These are phyloP conservation scores for Astrocystis sublimbata DNA, from an alignment of 495 filamentous ascomycete species.

Conservation along the genomic window DNA sequence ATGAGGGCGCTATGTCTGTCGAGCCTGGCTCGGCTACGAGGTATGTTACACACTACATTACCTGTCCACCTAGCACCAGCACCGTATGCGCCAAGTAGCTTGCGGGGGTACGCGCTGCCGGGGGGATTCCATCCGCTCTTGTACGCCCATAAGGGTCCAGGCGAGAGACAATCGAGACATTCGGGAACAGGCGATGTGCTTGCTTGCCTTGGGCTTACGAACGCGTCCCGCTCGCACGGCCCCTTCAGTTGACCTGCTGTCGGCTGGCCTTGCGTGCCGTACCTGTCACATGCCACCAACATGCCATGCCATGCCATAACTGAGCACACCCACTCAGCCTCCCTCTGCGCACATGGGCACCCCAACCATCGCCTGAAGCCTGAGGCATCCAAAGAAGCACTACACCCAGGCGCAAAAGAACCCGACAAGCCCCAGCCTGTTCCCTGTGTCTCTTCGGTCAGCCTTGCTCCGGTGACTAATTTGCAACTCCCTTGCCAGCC, in stretches of 20 bases:
- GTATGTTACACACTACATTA: constrained; percentile 45
- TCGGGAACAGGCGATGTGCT: neutral
- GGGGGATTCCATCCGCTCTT: too few relatives aligned
- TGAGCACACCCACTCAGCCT: constrained; percentile 6
- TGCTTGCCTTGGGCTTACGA: too few relatives aligned
- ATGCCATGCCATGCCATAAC: too few relatives aligned
- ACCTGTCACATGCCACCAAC: constrained; percentile 2
- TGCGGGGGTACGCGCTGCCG: too few relatives aligned
- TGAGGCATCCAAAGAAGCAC: too few relatives aligned
- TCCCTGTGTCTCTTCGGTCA: too few relatives aligned
- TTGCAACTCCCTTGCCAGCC: constrained; percentile 16
- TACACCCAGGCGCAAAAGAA: too few relatives aligned
- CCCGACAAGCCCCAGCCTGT: neutral
- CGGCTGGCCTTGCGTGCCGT: neutral
- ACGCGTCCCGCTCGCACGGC: neutral
- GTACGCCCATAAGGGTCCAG: neutral
- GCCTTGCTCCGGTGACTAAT: constrained; percentile 12
- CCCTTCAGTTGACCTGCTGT: neutral
- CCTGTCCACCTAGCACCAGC: too few relatives aligned
- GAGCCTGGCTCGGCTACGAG: constrained; percentile 57
- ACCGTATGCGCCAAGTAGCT: neutral
- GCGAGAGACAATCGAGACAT: too few relatives aligned
- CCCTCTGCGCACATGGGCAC: neutral
- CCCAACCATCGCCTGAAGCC: neutral
- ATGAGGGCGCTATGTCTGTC: constrained; percentile 47